Evolutionary conservation across 1,284 basidiomycete species (phyloP).

Genomic region (Mrakiaceae sp.): DNA sequence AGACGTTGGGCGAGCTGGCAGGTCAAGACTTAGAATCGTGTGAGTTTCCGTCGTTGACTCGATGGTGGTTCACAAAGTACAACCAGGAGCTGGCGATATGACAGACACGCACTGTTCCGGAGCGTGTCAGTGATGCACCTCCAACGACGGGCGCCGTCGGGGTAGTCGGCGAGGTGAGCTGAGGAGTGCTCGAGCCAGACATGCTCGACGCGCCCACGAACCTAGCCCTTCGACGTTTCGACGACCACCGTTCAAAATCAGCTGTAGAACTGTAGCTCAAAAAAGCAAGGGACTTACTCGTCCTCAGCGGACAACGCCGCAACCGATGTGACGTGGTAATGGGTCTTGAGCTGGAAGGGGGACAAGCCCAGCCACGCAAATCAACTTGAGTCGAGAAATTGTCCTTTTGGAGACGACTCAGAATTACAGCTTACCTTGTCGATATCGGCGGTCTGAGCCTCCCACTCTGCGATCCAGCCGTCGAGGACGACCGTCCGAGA

Average conservation of each 20-base stretch:
- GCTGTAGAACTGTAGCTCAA: background rate
- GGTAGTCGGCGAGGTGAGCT: too few relatives aligned
- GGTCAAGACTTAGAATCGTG: background rate
- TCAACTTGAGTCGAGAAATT: background rate
- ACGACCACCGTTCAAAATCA: background rate
- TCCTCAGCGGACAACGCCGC: slow-evolving; percentile 2
- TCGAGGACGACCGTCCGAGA: slow-evolving; percentile 4
- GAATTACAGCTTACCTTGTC: background rate
- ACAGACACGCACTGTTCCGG: too few relatives aligned
- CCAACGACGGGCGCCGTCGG: too few relatives aligned
- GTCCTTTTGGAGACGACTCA: background rate
- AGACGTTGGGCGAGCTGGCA: background rate
- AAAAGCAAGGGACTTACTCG: background rate
- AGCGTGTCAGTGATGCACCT: too few relatives aligned
- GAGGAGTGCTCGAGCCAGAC: too few relatives aligned
- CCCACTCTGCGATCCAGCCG: slow-evolving; percentile 11
- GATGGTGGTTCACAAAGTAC: too few relatives aligned
- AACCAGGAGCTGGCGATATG: too few relatives aligned
- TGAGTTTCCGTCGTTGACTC: too few relatives aligned
- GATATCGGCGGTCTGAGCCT: slow-evolving; percentile 9
- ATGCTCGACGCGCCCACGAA: too few relatives aligned
- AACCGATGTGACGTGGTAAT: background rate
- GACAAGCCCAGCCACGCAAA: background rate
- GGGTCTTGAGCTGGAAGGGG: background rate
- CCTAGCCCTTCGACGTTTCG: too few relatives aligned